Conservation (phyloP, 2,329 filamentous ascomycete genomes). For the Penicillium sp. region DNA sequence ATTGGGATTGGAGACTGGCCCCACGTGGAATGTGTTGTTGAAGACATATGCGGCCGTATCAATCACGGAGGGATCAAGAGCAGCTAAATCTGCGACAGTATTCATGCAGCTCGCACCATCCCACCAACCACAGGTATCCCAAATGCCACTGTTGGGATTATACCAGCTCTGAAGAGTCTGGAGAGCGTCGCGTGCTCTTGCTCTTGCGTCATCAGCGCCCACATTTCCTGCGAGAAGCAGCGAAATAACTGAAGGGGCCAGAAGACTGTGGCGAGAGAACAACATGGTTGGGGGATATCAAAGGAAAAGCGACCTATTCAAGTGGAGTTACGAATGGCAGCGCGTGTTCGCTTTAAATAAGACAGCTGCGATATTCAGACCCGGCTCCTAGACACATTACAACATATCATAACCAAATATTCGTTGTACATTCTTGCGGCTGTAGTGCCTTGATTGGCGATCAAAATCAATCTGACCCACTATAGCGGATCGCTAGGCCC, state of each 20-base stretch:
- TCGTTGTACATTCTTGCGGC: constrained; percentile 15
- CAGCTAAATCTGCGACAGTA: constrained; percentile 57
- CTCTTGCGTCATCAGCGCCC: constrained; percentile 15
- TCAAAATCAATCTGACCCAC: constrained; percentile 14
- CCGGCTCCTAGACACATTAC: constrained; percentile 12
- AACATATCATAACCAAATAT: constrained; percentile 12
- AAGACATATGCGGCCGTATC: constrained; percentile 43
- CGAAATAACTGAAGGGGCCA: constrained; percentile 10
- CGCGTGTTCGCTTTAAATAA: constrained; percentile 17
- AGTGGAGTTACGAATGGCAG: background rate
- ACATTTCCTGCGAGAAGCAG: constrained; percentile 7
- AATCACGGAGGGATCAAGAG: constrained; percentile 36
- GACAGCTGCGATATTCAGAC: background rate
- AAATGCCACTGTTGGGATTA: constrained; percentile 59
- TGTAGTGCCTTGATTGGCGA: constrained; percentile 20
- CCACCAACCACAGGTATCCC: constrained; percentile 70
- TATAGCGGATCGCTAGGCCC: constrained; percentile 7
- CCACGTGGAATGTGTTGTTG: constrained; percentile 43
- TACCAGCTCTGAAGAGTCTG: constrained; percentile 62
- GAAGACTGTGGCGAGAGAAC: constrained; percentile 10
- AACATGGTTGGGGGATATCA: constrained; percentile 12
- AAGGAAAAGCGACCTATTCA: constrained; percentile 3
- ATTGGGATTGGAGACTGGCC: constrained; percentile 21
- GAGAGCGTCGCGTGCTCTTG: constrained; percentile 32
- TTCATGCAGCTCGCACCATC: constrained; percentile 69